phyloP scores from a whole-genome alignment of 345 rosid species.

The Mallotus nudiflorus region DNA sequence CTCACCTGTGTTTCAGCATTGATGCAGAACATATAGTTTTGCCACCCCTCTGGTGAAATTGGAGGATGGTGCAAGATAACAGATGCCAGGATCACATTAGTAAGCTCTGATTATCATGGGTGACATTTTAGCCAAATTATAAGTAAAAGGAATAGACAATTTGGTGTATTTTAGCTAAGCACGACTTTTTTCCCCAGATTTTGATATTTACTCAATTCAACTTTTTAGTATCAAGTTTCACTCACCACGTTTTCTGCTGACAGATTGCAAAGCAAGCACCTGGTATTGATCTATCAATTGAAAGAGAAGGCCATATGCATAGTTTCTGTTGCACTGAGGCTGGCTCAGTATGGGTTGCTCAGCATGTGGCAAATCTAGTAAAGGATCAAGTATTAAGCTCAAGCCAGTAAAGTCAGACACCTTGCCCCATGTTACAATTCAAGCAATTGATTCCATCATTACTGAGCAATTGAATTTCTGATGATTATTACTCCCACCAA shows the following conservation, averaged over 20 bases:
- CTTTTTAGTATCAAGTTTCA: neutral
- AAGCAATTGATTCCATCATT: neutral
- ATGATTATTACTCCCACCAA: too few species aligned
- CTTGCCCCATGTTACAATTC: neutral
- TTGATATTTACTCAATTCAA: neutral
- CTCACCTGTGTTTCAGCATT: too few species aligned
- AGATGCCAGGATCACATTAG: too few species aligned
- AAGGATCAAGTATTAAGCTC: slow-evolving; percentile 37
- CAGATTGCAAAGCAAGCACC: slow-evolving; percentile 70
- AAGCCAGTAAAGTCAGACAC: slow-evolving; percentile 8
- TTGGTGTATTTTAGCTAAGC: too few species aligned
- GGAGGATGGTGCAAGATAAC: too few species aligned
- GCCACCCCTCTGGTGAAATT: too few species aligned
- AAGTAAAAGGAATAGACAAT: too few species aligned
- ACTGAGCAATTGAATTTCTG: too few species aligned
- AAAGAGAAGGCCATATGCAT: slow-evolving; percentile 80
- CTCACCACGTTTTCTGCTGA: neutral
- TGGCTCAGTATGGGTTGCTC: slow-evolving; percentile 80
- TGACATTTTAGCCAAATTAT: too few species aligned
- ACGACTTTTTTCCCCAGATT: too few species aligned
- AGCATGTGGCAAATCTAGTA: slow-evolving; percentile 54
- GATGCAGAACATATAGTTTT: too few species aligned
- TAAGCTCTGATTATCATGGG: too few species aligned
- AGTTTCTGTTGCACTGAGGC: slow-evolving; percentile 71
- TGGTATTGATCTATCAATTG: slow-evolving; percentile 51